Base-by-base conservation (phyloP, 2,329 filamentous ascomycete species). In the Byssochlamys sp. region DNA sequence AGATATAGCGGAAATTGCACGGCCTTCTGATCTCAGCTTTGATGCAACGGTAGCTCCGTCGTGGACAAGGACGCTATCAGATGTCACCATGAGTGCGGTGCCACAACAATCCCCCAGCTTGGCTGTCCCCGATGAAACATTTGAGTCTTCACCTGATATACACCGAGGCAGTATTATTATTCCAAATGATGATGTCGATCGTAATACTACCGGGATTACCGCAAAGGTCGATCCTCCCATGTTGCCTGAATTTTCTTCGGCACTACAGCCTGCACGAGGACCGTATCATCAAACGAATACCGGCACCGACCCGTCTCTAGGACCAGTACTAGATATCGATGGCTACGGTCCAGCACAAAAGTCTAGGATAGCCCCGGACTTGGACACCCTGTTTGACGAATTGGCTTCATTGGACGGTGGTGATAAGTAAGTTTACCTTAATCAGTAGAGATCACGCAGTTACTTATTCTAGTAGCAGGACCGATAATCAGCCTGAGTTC, bases 371-470 rank as follows among this genome's bases (percentile, higher is more conserved):
- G 69, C 71, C 5, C 70, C 70, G 2, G 71, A 73, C 54, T 63
- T 73, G 9, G 79, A 82, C 60, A 79, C 77, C 14, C 75, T 83
- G 55, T 83, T 84, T 59, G 81, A 84, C 55, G 81, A 84, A 61
- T 68, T 84, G 39, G 81, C 81, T 2, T 80, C 81, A 7, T 70
- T 84, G 31, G 82, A 84, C 63, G 80, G 77, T 2, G 76, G 76
- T 25, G 78, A 82, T 63, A 76, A 74, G 75, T 75, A 61, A 61
- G 69, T 61, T 27, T 35, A 10, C 9, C 53, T 27, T 29, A 14
- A 9, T 25, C 26, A 4, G 9, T n/a, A 12, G 31, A 5, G 4
- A 33, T 26, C n/a, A 7, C 12, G 45, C 39, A 48, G 25, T 27
- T 11, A 54, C 60, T 69, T 57, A 67, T 58, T 6, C 26, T 2